phyloP scores from a whole-genome alignment of 1,284 basidiomycete genomes.

The Malassezia caprae region DNA sequence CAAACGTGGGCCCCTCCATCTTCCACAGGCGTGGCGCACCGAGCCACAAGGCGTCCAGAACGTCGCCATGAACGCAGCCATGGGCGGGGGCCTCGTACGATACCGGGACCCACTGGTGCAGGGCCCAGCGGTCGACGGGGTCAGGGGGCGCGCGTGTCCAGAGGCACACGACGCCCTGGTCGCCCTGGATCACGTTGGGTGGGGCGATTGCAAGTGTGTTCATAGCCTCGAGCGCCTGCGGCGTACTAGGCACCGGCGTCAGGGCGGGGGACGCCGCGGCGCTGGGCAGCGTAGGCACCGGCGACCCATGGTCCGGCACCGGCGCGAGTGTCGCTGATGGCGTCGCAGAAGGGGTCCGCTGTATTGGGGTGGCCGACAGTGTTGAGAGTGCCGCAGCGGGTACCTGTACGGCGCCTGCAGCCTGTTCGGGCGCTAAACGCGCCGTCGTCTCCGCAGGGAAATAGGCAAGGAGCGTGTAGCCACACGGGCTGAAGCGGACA shows the following conservation, averaged over 20 bases:
- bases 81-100: neutral
- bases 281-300: neutral
- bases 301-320: neutral
- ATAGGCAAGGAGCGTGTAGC: slow-evolving; percentile 11
- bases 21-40: slow-evolving; percentile 6
- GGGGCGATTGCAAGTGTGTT: neutral
- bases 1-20: neutral
- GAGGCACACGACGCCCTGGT: slow-evolving; percentile 12
- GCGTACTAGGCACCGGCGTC: neutral
- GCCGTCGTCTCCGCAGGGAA: neutral
- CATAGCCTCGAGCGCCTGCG: neutral
- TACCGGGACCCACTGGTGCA: slow-evolving; percentile 7
- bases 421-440: neutral
- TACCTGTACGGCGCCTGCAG: neutral
- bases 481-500: slow-evolving; percentile 14
- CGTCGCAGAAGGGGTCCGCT: neutral
- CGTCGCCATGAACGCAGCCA: neutral
- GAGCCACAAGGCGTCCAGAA: slow-evolving; percentile 2
- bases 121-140: neutral
- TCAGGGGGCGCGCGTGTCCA: slow-evolving; percentile 1
- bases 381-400: neutral
- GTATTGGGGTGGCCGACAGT: neutral
- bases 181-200: neutral
- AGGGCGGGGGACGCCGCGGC: neutral
- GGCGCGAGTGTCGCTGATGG: neutral